Base-by-base conservation (phyloP, 2,329 filamentous ascomycete genomes). In the Botrytis fragariae region DNA sequence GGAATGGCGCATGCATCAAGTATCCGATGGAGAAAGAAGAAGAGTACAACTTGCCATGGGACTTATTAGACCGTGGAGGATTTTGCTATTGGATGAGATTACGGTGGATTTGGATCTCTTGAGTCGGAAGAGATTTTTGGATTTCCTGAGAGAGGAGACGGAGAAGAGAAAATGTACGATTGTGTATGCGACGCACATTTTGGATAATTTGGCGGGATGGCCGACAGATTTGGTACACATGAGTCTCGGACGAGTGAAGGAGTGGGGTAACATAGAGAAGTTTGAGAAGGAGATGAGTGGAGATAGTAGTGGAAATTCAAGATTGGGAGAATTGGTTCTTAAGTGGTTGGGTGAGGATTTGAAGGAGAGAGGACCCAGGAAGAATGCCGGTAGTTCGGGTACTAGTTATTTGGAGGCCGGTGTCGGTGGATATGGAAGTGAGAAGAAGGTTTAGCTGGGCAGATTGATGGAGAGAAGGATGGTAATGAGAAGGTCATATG, bases 11-110 rank as follows among this genome's bases (percentile, higher is more conserved):
- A 96, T 99, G 93, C 95, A 98, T 82, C 93, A 95, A 64, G 95
- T 99, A 9, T 94, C 90, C 1, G 96, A 99, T 80, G 96, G 96
- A 69, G 96, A 99, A 85, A 85, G 96, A 25, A 87, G 96, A 25
- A 88, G 96, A 29, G 96, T 99, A 9, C 96, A 99, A 85, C 87
- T 99, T 12, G 95, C 95, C 75, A 99, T 99, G 96, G 96, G 96
- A 0, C 86, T 99, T 14, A 83, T 99, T 62, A 87, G 95, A 4
- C 96, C 96, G 0, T 99, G 96, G 96, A 91, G 90, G 18, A 92
- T 99, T 5, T 85, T 99, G 42, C 86, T 99, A 71, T 87, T 99
- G 59, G 96, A 99, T 81, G 95, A 98, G 82, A 97, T 98, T 82
- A 99, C 96, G 0, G 96, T 99, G 14, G 96, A 99, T 82, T 85